These are phyloP conservation scores for Aureobasidium sp. DNA, from an alignment of 2,329 filamentous ascomycete species.

Conservation along the genomic window DNA sequence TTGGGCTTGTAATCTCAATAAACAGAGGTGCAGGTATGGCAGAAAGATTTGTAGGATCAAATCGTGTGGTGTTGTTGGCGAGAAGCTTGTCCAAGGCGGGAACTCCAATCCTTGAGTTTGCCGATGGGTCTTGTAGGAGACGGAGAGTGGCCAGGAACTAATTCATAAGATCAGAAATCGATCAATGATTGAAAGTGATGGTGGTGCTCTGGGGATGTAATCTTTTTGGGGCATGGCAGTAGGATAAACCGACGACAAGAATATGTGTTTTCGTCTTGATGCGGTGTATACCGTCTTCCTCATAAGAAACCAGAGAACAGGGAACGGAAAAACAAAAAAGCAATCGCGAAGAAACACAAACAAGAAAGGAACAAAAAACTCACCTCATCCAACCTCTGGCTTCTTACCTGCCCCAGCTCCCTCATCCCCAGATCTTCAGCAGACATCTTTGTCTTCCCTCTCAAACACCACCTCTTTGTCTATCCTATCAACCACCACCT, in stretches of 20 bases:
- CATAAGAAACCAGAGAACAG: too few relatives aligned
- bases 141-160: neutral
- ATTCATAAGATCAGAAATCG: neutral
- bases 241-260: too few relatives aligned
- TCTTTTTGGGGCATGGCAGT: too few relatives aligned
- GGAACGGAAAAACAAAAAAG: neutral
- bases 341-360: neutral
- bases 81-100: constrained; percentile 37
- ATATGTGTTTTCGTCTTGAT: too few relatives aligned
- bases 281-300: too few relatives aligned
- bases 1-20: constrained; percentile 46
- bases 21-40: constrained; percentile 26
- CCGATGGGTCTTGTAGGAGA: constrained; percentile 7
- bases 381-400: constrained; percentile 44
- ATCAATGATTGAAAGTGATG: neutral
- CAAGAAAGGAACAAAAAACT: constrained; percentile 14
- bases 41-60: constrained; percentile 10
- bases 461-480: constrained; percentile 2
- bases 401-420: constrained; percentile 43
- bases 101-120: constrained; percentile 33
- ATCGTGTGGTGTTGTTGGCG: constrained; percentile 11
- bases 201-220: neutral
- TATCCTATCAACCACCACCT: too few relatives aligned
- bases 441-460: constrained; percentile 12
- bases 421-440: constrained; percentile 42